Evolutionary conservation across 805 yeast species (phyloP).

Genomic region (Saccharomycopsis sp.): DNA sequence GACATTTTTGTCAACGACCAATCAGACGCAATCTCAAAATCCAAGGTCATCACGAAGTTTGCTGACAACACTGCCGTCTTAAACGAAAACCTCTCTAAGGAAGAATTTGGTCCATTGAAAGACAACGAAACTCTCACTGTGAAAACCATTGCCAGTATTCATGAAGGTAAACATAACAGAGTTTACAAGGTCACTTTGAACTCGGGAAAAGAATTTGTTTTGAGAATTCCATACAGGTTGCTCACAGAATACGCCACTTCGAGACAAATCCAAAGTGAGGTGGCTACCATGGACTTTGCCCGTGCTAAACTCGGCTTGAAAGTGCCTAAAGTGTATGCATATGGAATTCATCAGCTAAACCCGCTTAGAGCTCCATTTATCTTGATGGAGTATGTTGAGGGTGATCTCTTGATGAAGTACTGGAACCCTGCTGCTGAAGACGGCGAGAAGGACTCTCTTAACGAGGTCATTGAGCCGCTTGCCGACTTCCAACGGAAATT

Average conservation of each 20-base stretch:
- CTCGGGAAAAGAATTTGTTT: constrained; percentile 53
- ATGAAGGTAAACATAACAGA: constrained; percentile 93
- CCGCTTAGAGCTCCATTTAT: constrained; percentile 68
- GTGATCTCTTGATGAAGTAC: constrained; percentile 75
- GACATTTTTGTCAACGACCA: constrained; percentile 30
- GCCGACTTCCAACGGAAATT: constrained; percentile 57
- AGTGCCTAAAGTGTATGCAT: constrained; percentile 68
- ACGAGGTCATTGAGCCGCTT: constrained; percentile 62
- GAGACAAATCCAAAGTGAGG: constrained; percentile 77
- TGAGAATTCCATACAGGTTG: constrained; percentile 81
- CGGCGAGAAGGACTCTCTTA: constrained; percentile 42
- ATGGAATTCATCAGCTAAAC: constrained; percentile 56
- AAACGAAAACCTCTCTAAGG: constrained; percentile 39
- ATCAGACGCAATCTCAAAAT: constrained; percentile 23
- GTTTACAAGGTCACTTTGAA: constrained; percentile 67
- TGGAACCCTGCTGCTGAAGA: constrained; percentile 83
- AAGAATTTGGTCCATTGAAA: constrained; percentile 20
- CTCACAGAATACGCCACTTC: constrained; percentile 60
- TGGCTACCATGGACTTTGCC: constrained; percentile 86
- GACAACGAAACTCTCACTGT: constrained; percentile 38
- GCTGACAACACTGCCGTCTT: constrained; percentile 37
- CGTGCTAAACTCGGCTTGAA: constrained; percentile 53
- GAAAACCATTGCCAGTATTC: constrained; percentile 73
- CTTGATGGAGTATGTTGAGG: constrained; percentile 72
- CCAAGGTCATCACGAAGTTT: constrained; percentile 33